These are phyloP conservation scores for Tephrocybe sp. DNA, from an alignment of 768 basidiomycete genomes.

Conservation along the genomic window DNA sequence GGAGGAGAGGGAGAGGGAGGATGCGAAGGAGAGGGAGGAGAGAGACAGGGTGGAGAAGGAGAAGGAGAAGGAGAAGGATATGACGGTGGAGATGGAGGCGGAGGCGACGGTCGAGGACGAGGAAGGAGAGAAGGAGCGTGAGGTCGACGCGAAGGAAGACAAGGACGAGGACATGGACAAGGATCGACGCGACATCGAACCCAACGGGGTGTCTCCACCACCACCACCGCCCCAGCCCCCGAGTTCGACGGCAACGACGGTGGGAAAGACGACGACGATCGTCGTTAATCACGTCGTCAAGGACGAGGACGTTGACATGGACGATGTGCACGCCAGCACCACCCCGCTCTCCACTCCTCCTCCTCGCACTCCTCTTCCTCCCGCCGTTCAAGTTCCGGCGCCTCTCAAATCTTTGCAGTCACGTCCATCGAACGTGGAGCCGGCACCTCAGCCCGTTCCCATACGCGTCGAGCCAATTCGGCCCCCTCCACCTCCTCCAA, in stretches of 20 bases:
- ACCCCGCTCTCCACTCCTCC: neutral
- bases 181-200: too few species aligned
- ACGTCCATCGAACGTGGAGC: neutral
- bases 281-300: neutral
- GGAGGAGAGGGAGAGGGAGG: constrained; percentile 20
- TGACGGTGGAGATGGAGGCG: constrained; percentile 19
- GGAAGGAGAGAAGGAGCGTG: constrained; percentile 30
- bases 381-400: neutral
- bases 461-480: neutral
- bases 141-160: neutral
- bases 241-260: too few species aligned
- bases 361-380: neutral
- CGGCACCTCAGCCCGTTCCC: neutral
- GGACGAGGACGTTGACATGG: neutral
- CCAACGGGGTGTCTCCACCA: neutral
- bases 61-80: constrained; percentile 35
- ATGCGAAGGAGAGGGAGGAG: constrained; percentile 26
- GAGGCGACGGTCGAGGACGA: constrained; percentile 48
- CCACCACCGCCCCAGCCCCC: too few species aligned
- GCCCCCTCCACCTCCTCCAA: too few species aligned
- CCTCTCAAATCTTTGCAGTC: too few species aligned
- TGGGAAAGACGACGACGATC: neutral
- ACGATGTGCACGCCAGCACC: neutral
- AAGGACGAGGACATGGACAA: too few species aligned
- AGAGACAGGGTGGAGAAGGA: constrained; percentile 45